phyloP scores from a whole-genome alignment of 1,284 basidiomycete species.

The Tranzscheliella williamsii region DNA sequence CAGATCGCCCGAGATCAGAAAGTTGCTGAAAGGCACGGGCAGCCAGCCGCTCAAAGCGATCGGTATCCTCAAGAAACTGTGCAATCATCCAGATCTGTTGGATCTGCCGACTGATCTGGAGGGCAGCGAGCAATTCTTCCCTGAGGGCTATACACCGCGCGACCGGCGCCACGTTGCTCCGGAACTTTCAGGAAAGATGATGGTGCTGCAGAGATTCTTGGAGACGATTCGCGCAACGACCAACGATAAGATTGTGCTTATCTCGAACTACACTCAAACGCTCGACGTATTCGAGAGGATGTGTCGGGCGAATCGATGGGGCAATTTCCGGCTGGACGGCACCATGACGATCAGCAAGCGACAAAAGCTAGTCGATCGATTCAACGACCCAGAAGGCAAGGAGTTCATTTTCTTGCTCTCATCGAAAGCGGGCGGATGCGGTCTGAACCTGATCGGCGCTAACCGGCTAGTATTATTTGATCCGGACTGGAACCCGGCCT shows the following conservation, averaged over 20 bases:
- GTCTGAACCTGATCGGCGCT: constrained; percentile 97
- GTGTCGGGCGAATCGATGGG: constrained; percentile 71
- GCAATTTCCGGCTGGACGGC: constrained; percentile 88
- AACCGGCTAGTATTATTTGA: constrained; percentile 96
- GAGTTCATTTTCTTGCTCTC: constrained; percentile 97
- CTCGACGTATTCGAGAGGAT: constrained; percentile 72
- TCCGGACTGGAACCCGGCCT: constrained; percentile 98
- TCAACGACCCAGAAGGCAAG: constrained; percentile 92
- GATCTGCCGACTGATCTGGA: constrained; percentile 82
- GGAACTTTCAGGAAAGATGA: constrained; percentile 66
- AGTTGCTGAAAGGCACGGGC: constrained; percentile 81
- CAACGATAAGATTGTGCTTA: constrained; percentile 94
- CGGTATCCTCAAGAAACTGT: constrained; percentile 92
- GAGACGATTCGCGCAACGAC: constrained; percentile 52
- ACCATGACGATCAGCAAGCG: constrained; percentile 91
- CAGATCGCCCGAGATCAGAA: constrained; percentile 89
- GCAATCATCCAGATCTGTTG: constrained; percentile 94
- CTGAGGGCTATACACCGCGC: constrained; percentile 74
- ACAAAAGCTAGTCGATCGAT: constrained; percentile 94
- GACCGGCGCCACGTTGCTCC: constrained; percentile 53
- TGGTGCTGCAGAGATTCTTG: constrained; percentile 75
- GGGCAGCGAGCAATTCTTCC: constrained; percentile 81
- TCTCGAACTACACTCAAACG: constrained; percentile 98
- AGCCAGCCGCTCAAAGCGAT: constrained; percentile 98
- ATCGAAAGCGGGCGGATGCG: constrained; percentile 96